Base-by-base conservation (phyloP, 2,329 filamentous ascomycete genomes). In the Coniella lustricola region DNA sequence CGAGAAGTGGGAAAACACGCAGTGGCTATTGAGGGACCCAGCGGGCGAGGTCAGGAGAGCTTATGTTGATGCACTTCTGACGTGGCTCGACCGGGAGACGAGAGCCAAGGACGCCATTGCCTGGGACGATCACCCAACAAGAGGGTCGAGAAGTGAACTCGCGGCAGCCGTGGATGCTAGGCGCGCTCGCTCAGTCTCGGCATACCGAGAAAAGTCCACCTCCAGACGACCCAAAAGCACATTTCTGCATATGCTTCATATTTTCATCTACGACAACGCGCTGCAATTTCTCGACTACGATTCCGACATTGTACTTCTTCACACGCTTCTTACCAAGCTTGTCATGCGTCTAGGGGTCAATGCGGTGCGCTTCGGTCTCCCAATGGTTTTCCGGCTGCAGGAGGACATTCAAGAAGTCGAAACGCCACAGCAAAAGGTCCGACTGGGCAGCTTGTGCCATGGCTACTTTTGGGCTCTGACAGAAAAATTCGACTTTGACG, bases 1-100 rank as follows among this genome's bases (percentile, higher is more conserved):
- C 8, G 79, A 86, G 47, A 85, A 90, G 0, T 98, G 93, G 93
- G 90, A 97, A 65, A 89, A 88, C n/a, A 95, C 90, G 0, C 89
- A 96, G 53, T 95, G 89, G 87, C 78, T 97, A 38, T 70, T 97
- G 17, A 82, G 86, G 33, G 91, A 96, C 59, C 75, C 81, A 1
- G 84, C 90, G 58, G 81, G 81, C 29, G 75, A 81, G 29, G 90
- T 97, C 31, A 81, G 90, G 46, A 84, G 84, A 62, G 87, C 90
- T 0, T 98, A 97, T 57, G 80, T 84, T 7, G 88, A 95, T 64
- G 87, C 89, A 4, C 66, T 97, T 14, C 65, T 87, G 35, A 87
- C 86, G 1, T 98, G 91, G 90, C 73, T 96, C 45, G 80, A 85
- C 49, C 72, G 84, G n/a, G 90, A 95, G 65, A 87, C 87, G 16